Conservation (phyloP, 2,329 filamentous ascomycete genomes). For the Botrytis cinerea region DNA sequence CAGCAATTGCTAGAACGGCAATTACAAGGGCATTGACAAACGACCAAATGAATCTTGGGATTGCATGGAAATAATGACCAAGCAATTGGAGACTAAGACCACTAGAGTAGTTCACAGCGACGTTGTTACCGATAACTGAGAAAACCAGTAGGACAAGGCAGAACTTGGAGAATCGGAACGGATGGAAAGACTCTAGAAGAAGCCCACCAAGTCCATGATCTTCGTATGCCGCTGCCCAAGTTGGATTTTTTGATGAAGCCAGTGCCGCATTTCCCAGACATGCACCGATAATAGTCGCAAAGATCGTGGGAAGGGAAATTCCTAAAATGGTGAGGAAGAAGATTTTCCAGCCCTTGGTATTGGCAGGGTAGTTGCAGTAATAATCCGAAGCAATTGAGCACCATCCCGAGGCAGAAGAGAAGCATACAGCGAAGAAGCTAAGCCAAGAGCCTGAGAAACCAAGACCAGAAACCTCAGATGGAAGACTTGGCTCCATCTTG, state of each 20-base stretch:
- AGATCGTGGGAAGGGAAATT: conserved; percentile 40
- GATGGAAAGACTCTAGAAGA: conserved; percentile 49
- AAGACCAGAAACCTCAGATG: conserved; percentile 41
- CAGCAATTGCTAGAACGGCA: conserved; percentile 38
- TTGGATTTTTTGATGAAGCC: conserved; percentile 43
- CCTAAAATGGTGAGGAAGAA: conserved; percentile 37
- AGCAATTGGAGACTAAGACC: conserved; percentile 40
- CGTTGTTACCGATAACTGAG: conserved; percentile 40
- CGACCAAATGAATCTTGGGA: conserved; percentile 42
- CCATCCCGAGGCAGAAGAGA: conserved; percentile 39
- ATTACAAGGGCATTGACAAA: conserved; percentile 38
- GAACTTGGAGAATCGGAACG: conserved; percentile 51
- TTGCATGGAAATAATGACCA: conserved; percentile 40
- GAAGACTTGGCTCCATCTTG: conserved; percentile 46
- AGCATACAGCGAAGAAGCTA: conserved; percentile 38
- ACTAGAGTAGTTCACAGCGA: conserved; percentile 40
- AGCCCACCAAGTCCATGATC: conserved; percentile 51
- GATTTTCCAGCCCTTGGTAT: conserved; percentile 41
- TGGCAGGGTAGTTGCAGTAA: conserved; percentile 41
- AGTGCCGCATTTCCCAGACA: conserved; percentile 45
- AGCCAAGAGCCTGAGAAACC: conserved; percentile 41
- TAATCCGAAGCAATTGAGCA: conserved; percentile 41
- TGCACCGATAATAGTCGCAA: conserved; percentile 49
- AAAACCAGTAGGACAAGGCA: conserved; percentile 43
- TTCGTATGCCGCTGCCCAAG: conserved; percentile 45